Conservation (phyloP, 1,139 yeast species). For the Yamadazyma dendronema region DNA sequence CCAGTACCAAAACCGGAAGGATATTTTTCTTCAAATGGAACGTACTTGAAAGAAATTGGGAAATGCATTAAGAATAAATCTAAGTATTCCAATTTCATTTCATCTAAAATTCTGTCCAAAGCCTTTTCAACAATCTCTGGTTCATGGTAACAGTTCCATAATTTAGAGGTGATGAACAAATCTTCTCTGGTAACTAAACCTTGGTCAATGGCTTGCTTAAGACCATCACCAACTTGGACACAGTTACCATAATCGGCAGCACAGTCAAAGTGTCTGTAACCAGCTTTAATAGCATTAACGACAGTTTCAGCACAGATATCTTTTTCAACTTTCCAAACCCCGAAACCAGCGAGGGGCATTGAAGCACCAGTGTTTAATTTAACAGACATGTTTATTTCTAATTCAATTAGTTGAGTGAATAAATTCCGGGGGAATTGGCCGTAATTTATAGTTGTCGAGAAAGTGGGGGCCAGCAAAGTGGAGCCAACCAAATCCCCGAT, state of each 20-base stretch:
- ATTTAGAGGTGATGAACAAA: slow-evolving; percentile 70
- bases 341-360: slow-evolving; percentile 66
- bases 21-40: slow-evolving; percentile 70
- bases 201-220: slow-evolving; percentile 60
- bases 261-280: slow-evolving; percentile 75
- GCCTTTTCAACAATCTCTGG: slow-evolving; percentile 59
- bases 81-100: slow-evolving; percentile 64
- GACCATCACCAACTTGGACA: slow-evolving; percentile 69
- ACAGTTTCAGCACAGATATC: slow-evolving; percentile 57
- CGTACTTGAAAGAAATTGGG: slow-evolving; percentile 74
- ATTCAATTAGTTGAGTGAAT: too few relatives aligned
- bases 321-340: slow-evolving; percentile 66
- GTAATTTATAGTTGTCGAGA: slow-evolving; percentile 3
- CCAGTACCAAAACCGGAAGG: slow-evolving; percentile 77
- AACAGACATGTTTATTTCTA: slow-evolving; percentile 24
- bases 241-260: slow-evolving; percentile 81
- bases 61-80: slow-evolving; percentile 79
- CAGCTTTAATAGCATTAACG: slow-evolving; percentile 65
- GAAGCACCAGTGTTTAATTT: slow-evolving; percentile 58
- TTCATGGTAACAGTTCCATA: slow-evolving; percentile 79
- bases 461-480: not conserved
- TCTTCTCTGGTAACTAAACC: slow-evolving; percentile 73
- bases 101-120: slow-evolving; percentile 59
- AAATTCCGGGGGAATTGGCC: not conserved
- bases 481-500: not conserved